phyloP scores from a whole-genome alignment of 2,329 filamentous ascomycete species.

The Nothophaeocryptopus gaeumannii region DNA sequence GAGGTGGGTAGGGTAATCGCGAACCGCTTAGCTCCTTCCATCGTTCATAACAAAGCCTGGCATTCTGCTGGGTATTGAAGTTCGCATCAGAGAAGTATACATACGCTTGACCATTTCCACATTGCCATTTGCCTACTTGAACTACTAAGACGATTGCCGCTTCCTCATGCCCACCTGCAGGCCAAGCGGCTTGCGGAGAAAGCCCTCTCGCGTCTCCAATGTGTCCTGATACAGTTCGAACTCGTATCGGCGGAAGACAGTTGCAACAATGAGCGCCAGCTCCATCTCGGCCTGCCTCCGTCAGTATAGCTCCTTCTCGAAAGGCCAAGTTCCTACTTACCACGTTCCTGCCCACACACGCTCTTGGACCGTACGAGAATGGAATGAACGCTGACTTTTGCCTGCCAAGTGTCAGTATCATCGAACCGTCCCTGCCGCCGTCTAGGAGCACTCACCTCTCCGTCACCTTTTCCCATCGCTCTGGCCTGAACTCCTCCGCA shows the following conservation, averaged over 20 bases:
- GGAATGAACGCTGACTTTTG: conserved; percentile 42
- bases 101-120: neutral
- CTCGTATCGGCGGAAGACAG: conserved; percentile 36
- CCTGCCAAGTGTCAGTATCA: conserved; percentile 11
- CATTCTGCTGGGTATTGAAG: neutral
- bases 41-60: neutral
- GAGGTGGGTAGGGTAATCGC: no score
- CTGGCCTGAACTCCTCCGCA: conserved; percentile 41
- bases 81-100: neutral
- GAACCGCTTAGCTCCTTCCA: no score
- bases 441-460: conserved; percentile 25
- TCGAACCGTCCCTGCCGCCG: conserved; percentile 1
- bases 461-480: conserved; percentile 41
- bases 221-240: conserved; percentile 36
- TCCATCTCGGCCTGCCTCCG: conserved; percentile 39
- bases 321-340: conserved; percentile 12
- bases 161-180: conserved; percentile 29
- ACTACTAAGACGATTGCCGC: conserved; percentile 10
- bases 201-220: conserved; percentile 36
- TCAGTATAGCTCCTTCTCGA: neutral
- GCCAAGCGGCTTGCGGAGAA: conserved; percentile 35
- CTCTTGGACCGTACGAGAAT: conserved; percentile 43
- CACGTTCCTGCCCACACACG: conserved; percentile 45
- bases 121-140: neutral
- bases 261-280: conserved; percentile 39